A percentile compares a stretch with the other conserved stretches of the same genome.
phyloP scores from a whole-genome alignment of 148 eudicot species.

The Spergularia marina region DNA sequence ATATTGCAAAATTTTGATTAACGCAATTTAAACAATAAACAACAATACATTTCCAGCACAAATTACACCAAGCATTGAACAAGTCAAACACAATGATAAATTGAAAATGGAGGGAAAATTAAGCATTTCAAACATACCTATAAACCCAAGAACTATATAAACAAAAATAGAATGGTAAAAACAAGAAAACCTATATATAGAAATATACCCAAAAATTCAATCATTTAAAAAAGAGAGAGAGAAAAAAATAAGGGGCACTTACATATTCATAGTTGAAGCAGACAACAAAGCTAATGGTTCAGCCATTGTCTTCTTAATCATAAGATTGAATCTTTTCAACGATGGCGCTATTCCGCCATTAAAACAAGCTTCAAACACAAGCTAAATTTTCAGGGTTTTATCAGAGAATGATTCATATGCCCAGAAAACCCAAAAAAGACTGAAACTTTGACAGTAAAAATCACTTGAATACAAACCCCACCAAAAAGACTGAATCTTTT shows the following conservation, averaged over 20 bases:
- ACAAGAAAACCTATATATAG: neutral
- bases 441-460: conserved; percentile 10
- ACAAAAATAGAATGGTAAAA: neutral
- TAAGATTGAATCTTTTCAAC: conserved; percentile 20
- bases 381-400: conserved; percentile 3
- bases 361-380: neutral
- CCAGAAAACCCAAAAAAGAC: conserved; percentile 17
- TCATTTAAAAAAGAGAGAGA: conserved; percentile 1
- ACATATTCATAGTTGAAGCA: conserved; percentile 26
- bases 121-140: conserved; percentile 20
- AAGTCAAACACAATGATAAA: neutral
- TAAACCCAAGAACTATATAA: conserved; percentile 7
- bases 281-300: conserved; percentile 14
- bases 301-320: conserved; percentile 25
- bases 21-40: neutral
- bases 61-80: conserved; percentile 8
- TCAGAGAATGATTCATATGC: neutral
- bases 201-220: neutral
- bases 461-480: conserved; percentile 15
- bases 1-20: neutral
- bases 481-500: conserved; percentile 16
- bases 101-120: conserved; percentile 26
- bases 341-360: conserved; percentile 17
- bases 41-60: conserved; percentile 4
- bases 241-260: conserved; percentile 15